Percentiles rank a stretch among this genome's conserved stretches.
phyloP scores from a whole-genome alignment of 2,329 filamentous ascomycete genomes.

The Didymella lethalis region DNA sequence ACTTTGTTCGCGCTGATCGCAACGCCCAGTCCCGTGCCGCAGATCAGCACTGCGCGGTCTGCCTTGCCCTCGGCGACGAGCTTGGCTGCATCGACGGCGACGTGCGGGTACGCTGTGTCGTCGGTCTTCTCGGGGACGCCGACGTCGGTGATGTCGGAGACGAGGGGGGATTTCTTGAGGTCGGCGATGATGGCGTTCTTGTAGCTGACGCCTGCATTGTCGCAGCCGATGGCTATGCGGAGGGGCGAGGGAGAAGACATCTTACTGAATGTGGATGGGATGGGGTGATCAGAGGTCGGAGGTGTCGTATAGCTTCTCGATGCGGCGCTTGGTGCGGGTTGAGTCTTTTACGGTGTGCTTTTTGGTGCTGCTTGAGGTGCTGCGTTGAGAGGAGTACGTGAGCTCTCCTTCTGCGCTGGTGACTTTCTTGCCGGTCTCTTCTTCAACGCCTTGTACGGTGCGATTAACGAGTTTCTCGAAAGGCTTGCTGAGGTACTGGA shows the following conservation, averaged over 20 bases:
- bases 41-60: constrained; percentile 82
- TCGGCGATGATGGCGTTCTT: constrained; percentile 79
- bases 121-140: constrained; percentile 71
- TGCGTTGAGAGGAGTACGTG: constrained; percentile 25
- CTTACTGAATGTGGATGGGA: not conserved
- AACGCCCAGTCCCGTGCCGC: constrained; percentile 85
- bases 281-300: constrained; percentile 36
- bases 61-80: constrained; percentile 69
- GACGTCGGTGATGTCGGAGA: constrained; percentile 75
- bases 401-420: constrained; percentile 36
- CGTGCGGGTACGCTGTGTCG: constrained; percentile 83
- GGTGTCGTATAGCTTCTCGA: constrained; percentile 46
- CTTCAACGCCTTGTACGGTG: constrained; percentile 43
- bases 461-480: constrained; percentile 46
- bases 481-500: constrained; percentile 50
- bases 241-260: constrained; percentile 45
- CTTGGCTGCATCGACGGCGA: constrained; percentile 75
- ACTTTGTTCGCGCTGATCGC: constrained; percentile 92
- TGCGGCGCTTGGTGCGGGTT: constrained; percentile 21
- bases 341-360: constrained; percentile 21
- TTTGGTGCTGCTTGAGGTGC: constrained; percentile 18
- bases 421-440: constrained; percentile 37
- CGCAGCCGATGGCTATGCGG: constrained; percentile 69
- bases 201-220: constrained; percentile 79
- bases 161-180: constrained; percentile 71